Evolutionary conservation across 176 grass and related monocot genomes (phyloP).

Genomic region (Urochloa ruziziensis): DNA sequence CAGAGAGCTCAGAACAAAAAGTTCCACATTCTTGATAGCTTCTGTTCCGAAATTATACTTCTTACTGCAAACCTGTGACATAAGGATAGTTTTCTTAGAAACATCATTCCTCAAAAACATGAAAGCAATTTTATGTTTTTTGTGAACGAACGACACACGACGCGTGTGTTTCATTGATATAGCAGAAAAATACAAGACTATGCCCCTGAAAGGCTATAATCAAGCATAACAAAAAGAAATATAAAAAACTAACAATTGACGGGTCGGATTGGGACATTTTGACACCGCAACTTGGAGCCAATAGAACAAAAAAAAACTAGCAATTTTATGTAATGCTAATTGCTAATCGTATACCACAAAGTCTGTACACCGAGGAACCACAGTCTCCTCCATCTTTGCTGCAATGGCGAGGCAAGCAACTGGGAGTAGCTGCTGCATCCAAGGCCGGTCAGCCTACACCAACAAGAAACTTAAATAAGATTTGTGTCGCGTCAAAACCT

Average conservation of each 20-base stretch:
- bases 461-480: not conserved
- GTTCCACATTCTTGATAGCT: conserved; percentile 66
- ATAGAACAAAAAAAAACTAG: too few species aligned
- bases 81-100: not conserved
- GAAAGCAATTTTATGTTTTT: not conserved
- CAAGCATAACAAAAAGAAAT: too few species aligned
- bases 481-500: not conserved
- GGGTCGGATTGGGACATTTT: too few species aligned
- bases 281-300: too few species aligned
- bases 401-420: conserved; percentile 82
- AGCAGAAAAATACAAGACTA: too few species aligned
- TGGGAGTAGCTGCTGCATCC: conserved; percentile 62
- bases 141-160: too few species aligned
- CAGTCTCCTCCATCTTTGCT: conserved; percentile 85
- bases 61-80: conserved; percentile 39
- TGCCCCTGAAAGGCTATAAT: too few species aligned
- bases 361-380: conserved; percentile 42
- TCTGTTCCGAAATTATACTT: conserved; percentile 44
- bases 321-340: not conserved
- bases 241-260: too few species aligned
- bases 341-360: conserved; percentile 43
- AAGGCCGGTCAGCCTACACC: conserved; percentile 49
- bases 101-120: not conserved
- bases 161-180: too few species aligned
- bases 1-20: conserved; percentile 63